Evolutionary conservation across 371 early-diverging fungal species (phyloP).

Genomic region (Actinomucor elegans): DNA sequence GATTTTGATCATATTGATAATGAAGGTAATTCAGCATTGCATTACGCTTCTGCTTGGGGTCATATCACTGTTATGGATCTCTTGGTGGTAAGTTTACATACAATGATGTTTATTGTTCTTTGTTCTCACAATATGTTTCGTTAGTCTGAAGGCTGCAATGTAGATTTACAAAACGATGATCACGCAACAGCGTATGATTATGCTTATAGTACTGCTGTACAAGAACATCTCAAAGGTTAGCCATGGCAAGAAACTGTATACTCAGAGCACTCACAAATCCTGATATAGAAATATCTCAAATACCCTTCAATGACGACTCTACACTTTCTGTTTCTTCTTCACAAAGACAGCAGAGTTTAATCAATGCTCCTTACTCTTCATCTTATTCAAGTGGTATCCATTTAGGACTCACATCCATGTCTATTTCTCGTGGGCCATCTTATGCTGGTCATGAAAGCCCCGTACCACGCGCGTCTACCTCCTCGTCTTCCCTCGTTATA

Average conservation of each 20-base stretch:
- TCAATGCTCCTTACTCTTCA: constrained; percentile 37
- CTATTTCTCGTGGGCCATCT: constrained; percentile 39
- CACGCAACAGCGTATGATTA: constrained; percentile 46
- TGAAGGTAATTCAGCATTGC: constrained; percentile 52
- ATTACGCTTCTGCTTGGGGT: constrained; percentile 55
- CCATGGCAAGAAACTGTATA: no score
- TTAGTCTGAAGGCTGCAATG: constrained; percentile 49
- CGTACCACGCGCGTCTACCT: constrained; percentile 46
- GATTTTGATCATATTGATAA: constrained; percentile 57
- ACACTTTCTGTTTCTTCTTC: constrained; percentile 36
- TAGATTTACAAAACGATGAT: constrained; percentile 39
- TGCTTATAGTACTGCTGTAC: constrained; percentile 42
- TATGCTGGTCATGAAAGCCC: constrained; percentile 39
- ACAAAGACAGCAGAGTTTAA: constrained; percentile 22
- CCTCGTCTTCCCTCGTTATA: constrained; percentile 38
- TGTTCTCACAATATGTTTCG: not conserved
- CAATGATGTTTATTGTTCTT: not conserved
- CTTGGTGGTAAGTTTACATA: constrained; percentile 29
- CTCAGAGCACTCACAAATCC: no score
- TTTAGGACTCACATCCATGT: constrained; percentile 18
- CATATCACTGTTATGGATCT: constrained; percentile 49
- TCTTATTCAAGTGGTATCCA: constrained; percentile 27
- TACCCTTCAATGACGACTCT: constrained; percentile 37
- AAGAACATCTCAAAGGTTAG: constrained; percentile 44
- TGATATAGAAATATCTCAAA: constrained; percentile 36